phyloP scores from a whole-genome alignment of 176 grass and related monocot species.

The Areca catechu region DNA sequence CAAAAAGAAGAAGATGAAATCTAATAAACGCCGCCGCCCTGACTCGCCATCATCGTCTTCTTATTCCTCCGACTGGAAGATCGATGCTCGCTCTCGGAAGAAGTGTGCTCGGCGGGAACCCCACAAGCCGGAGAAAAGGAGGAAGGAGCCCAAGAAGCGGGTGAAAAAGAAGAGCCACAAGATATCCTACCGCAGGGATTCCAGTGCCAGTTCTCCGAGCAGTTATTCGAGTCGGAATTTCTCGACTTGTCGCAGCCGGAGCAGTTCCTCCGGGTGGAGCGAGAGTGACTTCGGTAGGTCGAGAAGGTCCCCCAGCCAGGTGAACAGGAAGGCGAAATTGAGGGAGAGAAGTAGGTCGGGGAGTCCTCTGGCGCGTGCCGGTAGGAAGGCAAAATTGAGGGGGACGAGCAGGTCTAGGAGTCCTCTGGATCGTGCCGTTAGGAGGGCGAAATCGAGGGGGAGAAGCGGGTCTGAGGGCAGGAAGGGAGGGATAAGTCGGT shows the following conservation, averaged over 20 bases:
- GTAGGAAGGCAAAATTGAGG: constrained; percentile 29
- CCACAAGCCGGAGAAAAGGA: neutral
- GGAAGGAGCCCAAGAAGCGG: neutral
- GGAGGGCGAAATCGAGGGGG: too few relatives aligned
- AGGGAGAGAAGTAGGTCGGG: constrained; percentile 14
- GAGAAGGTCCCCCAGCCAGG: neutral
- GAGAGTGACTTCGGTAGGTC: neutral
- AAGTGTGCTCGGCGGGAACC: neutral
- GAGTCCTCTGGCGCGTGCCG: constrained; percentile 28
- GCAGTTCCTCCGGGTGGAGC: neutral
- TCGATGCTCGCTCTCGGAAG: neutral
- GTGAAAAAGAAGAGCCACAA: neutral
- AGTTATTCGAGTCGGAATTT: constrained; percentile 6
- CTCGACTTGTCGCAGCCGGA: constrained; percentile 7
- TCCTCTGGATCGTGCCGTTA: too few relatives aligned
- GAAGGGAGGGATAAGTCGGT: constrained; percentile 9
- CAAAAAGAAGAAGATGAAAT: constrained; percentile 3
- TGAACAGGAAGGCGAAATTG: neutral
- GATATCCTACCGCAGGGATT: neutral
- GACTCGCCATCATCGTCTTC: neutral
- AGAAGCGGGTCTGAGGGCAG: constrained; percentile 20
- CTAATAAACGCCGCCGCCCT: constrained; percentile 1
- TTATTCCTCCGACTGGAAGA: constrained; percentile 5
- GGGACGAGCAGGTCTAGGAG: constrained; percentile 4
- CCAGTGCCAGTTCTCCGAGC: neutral